A percentile compares a stretch with the other conserved stretches of the same genome.
phyloP scores from a whole-genome alignment of 1,284 basidiomycete species.

The Ceratobasidium sp. region DNA sequence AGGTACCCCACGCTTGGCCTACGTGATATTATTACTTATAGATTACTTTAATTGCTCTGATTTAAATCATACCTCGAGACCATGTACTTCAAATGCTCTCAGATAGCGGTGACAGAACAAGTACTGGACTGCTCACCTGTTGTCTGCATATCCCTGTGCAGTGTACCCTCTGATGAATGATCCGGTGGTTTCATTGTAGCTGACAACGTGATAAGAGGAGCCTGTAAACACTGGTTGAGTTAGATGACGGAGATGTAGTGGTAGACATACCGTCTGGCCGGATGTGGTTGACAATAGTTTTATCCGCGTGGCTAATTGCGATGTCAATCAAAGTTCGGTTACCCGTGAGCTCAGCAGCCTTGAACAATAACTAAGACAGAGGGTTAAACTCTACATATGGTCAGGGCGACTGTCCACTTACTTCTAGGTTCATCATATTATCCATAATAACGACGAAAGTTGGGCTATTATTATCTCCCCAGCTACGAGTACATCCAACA shows the following conservation, averaged over 20 bases:
- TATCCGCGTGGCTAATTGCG: constrained; percentile 68
- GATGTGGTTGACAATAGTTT: constrained; percentile 70
- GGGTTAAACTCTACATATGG: neutral
- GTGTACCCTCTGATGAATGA: constrained; percentile 62
- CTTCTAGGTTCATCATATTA: constrained; percentile 79
- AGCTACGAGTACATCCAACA: constrained; percentile 60
- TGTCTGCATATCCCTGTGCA: constrained; percentile 66
- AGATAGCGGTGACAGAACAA: neutral
- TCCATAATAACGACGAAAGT: constrained; percentile 71
- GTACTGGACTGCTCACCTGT: constrained; percentile 50
- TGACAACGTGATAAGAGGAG: constrained; percentile 70
- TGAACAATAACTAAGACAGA: constrained; percentile 57
- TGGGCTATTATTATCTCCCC: constrained; percentile 56
- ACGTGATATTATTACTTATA: neutral
- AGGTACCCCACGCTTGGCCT: constrained; percentile 74
- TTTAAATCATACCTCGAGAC: constrained; percentile 54
- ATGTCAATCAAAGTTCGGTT: constrained; percentile 65
- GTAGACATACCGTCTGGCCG: constrained; percentile 60
- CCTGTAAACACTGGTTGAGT: constrained; percentile 49
- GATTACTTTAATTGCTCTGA: neutral
- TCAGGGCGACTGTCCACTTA: neutral
- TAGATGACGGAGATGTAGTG: neutral
- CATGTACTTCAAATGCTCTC: constrained; percentile 61
- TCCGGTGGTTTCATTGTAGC: constrained; percentile 70
- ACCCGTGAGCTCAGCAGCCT: constrained; percentile 61